Conservation (phyloP, 495 filamentous ascomycete genomes). For the Pseudoneurospora amorphoporcata region DNA sequence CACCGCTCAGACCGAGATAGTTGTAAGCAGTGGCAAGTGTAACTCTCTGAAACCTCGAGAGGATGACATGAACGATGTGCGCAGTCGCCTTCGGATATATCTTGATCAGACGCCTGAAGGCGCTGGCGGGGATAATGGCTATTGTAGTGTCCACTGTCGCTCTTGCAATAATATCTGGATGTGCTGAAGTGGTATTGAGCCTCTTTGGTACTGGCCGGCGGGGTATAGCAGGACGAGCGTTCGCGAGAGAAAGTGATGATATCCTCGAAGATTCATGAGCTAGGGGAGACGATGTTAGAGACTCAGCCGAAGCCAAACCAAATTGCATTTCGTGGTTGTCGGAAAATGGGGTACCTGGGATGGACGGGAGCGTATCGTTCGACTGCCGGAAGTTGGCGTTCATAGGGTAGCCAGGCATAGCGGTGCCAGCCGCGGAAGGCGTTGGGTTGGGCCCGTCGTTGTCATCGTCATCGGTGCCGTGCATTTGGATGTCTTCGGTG, state of each 20-base stretch:
- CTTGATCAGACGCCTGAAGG: constrained; percentile 85
- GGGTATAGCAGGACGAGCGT: constrained; percentile 15
- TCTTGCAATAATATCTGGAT: constrained; percentile 92
- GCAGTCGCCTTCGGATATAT: constrained; percentile 94
- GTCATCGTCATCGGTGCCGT: constrained; percentile 43
- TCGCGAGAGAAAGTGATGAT: constrained; percentile 66
- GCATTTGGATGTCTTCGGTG: constrained; percentile 83
- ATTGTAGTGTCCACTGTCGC: constrained; percentile 98
- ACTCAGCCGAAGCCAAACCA: constrained; percentile 14
- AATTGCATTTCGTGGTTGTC: constrained; percentile 19
- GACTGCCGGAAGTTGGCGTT: constrained; percentile 40
- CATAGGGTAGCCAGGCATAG: constrained; percentile 26
- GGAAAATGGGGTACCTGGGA: constrained; percentile 23
- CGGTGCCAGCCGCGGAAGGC: constrained; percentile 4
- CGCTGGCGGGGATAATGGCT: constrained; percentile 92
- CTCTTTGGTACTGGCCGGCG: constrained; percentile 29
- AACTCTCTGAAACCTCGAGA: constrained; percentile 87
- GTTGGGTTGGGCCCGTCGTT: constrained; percentile 30
- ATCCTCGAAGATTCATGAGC: constrained; percentile 34
- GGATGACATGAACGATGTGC: constrained; percentile 93
- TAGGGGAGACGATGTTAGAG: constrained; percentile 10
- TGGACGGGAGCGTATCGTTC: constrained; percentile 21
- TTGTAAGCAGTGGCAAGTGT: constrained; percentile 89
- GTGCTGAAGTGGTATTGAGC: constrained; percentile 61
- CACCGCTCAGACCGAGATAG: constrained; percentile 82